Evolutionary conservation across 208 protist species (phyloP), one percentile per base, ranked within the genome.

Genomic region (Trypanosoma avium): DNA sequence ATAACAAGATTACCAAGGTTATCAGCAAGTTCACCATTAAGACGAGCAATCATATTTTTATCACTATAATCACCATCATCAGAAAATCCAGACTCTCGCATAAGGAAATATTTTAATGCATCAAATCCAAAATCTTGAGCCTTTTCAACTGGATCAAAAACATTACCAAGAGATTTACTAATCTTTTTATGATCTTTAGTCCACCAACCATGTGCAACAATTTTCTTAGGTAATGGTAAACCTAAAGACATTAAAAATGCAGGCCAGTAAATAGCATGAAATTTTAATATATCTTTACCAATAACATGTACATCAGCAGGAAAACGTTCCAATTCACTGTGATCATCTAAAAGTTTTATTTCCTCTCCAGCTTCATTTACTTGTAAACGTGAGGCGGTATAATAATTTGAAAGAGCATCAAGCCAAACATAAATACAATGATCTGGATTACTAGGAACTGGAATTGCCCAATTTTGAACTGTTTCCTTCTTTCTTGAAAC

Each of bases 391-490:
- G 89, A 61, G n/a, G 70, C 92, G 9, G 98, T 99, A 40, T 99
- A 86, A 80, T 99, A 99, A 81, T 99, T 99, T 38, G 95, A 97
- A 1, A 99, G 87, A 0, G 99, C 99, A 75, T 99, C 99, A 0
- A 99, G 88, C 99, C 99, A 99, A 15, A 99, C 99, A 80, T 99
- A 99, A 63, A 99, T 98, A 55, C 91, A 95, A 70, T 99, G 97
- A 48, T 86, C 56, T 26, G 94, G 79, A 66, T 98, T 97, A 27
- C 84, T 73, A 7, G 98, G 98, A n/a, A 99, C 96, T 0, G 86
- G 92, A 32, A 99, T 98, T 38, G 97, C 98, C 99, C 99, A 99
- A 54, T 88, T 60, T 30, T 77, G 70, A 19, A 98, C 84, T 3
- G 86, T 81, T 42, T 87, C 81, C 42, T 75, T 65, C 59, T 86